Evolutionary conservation across 1,284 basidiomycete species (phyloP).

Genomic region (Pseudozyma sp.): DNA sequence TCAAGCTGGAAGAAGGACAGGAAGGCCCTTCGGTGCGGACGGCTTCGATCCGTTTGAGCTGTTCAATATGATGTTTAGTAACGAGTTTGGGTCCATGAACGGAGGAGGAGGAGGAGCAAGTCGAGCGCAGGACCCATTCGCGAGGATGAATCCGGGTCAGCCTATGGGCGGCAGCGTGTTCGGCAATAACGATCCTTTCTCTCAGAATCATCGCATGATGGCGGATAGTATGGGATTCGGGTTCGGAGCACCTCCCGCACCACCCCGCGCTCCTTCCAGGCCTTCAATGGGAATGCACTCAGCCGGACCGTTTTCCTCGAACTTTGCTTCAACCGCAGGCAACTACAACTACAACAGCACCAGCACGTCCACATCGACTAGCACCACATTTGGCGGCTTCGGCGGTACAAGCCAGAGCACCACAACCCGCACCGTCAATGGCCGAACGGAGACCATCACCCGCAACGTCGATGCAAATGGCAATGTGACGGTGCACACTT

Average conservation of each 20-base stretch:
- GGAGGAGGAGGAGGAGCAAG: slow-evolving; percentile 12
- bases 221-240: slow-evolving; percentile 50
- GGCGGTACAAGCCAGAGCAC: slow-evolving; percentile 42
- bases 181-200: slow-evolving; percentile 49
- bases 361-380: slow-evolving; percentile 5
- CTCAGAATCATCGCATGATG: slow-evolving; percentile 55
- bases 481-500: slow-evolving; percentile 56
- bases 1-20: slow-evolving; percentile 39
- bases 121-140: slow-evolving; percentile 20
- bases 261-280: slow-evolving; percentile 1
- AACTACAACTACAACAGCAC: background rate
- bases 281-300: slow-evolving; percentile 22
- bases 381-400: slow-evolving; percentile 32
- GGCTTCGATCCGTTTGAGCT: slow-evolving; percentile 63
- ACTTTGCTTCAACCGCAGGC: slow-evolving; percentile 1
- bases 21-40: slow-evolving; percentile 53
- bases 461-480: slow-evolving; percentile 57
- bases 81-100: slow-evolving; percentile 35
- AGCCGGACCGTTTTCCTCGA: slow-evolving; percentile 7
- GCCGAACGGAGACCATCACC: slow-evolving; percentile 55
- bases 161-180: slow-evolving; percentile 31
- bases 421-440: slow-evolving; percentile 57
- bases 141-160: slow-evolving; percentile 9
- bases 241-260: slow-evolving; percentile 29
- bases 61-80: slow-evolving; percentile 64